phyloP scores from a whole-genome alignment of 1,284 basidiomycete genomes.

The Ustilago xerochloae region DNA sequence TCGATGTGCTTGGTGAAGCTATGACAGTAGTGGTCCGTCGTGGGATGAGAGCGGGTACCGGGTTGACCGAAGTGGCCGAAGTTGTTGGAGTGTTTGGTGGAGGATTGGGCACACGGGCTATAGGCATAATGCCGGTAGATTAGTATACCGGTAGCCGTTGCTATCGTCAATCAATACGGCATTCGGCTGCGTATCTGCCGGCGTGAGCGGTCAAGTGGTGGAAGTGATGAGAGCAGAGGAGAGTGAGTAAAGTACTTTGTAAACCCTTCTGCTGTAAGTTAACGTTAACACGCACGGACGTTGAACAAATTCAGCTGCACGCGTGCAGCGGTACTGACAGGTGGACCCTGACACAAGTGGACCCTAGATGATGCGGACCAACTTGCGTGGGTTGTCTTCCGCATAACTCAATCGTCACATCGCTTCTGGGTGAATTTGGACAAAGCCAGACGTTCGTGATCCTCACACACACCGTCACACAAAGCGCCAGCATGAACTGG shows the following conservation, averaged over 20 bases:
- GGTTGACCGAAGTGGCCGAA: constrained; percentile 3
- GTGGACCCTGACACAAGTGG: background rate
- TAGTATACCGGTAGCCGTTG: too few species aligned
- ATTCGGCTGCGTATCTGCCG: too few species aligned
- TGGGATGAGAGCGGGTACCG: constrained; percentile 27
- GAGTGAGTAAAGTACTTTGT: background rate
- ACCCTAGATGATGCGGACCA: too few species aligned
- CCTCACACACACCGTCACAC: too few species aligned
- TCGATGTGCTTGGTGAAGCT: constrained; percentile 25
- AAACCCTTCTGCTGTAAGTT: background rate
- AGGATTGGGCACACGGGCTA: background rate
- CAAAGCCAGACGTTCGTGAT: too few species aligned
- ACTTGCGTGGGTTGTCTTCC: too few species aligned
- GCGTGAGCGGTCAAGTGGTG: background rate
- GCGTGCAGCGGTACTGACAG: background rate
- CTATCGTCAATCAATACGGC: too few species aligned
- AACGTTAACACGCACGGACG: background rate
- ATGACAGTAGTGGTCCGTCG: constrained; percentile 30
- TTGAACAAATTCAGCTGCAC: background rate
- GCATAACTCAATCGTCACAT: too few species aligned
- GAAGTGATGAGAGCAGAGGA: background rate
- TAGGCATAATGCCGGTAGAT: too few species aligned
- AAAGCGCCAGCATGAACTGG: too few species aligned
- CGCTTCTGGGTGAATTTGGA: too few species aligned
- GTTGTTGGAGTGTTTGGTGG: constrained; percentile 2